phyloP scores from a whole-genome alignment of 2,329 filamentous ascomycete species.

The Fusarium dimerum region DNA sequence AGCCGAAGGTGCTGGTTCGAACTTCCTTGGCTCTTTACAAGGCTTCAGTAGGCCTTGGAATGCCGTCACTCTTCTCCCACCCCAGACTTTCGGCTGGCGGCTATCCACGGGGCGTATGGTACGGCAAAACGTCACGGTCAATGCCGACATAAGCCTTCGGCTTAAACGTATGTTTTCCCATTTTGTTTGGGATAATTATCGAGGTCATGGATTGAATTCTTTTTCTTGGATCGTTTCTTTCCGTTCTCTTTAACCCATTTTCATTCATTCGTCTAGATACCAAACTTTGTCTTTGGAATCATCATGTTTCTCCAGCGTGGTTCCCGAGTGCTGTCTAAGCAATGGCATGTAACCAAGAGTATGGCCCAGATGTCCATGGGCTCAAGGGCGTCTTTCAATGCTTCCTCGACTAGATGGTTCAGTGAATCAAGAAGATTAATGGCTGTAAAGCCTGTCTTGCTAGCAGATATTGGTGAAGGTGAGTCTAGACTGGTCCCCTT shows the following conservation, averaged over 20 bases:
- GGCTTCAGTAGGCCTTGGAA: constrained; percentile 17
- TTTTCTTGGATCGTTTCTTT: constrained; percentile 16
- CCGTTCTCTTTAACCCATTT: constrained; percentile 10
- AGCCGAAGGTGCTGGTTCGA: neutral
- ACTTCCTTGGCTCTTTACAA: neutral
- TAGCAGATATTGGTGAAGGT: constrained; percentile 89
- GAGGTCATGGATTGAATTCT: constrained; percentile 11
- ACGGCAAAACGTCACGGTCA: constrained; percentile 17
- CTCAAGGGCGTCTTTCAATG: constrained; percentile 29
- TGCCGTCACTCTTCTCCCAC: constrained; percentile 16
- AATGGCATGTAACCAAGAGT: constrained; percentile 50
- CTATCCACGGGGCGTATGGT: constrained; percentile 37
- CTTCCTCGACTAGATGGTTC: constrained; percentile 46
- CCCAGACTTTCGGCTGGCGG: constrained; percentile 33
- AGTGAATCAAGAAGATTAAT: constrained; percentile 50
- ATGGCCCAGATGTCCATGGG: constrained; percentile 37
- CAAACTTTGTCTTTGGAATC: constrained; percentile 15
- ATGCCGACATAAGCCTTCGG: constrained; percentile 35
- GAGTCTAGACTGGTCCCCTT: constrained; percentile 19
- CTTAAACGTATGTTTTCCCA: constrained; percentile 20
- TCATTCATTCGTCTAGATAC: constrained; percentile 16
- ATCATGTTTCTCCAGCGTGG: constrained; percentile 58
- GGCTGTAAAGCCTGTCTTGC: constrained; percentile 74
- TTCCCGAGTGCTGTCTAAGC: constrained; percentile 50
- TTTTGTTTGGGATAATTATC: constrained; percentile 3